A percentile compares a stretch with the other conserved stretches of the same genome.
These are phyloP conservation scores for Fusarium transvaalense DNA, from an alignment of 2,329 filamentous ascomycete genomes.

Conservation along the genomic window DNA sequence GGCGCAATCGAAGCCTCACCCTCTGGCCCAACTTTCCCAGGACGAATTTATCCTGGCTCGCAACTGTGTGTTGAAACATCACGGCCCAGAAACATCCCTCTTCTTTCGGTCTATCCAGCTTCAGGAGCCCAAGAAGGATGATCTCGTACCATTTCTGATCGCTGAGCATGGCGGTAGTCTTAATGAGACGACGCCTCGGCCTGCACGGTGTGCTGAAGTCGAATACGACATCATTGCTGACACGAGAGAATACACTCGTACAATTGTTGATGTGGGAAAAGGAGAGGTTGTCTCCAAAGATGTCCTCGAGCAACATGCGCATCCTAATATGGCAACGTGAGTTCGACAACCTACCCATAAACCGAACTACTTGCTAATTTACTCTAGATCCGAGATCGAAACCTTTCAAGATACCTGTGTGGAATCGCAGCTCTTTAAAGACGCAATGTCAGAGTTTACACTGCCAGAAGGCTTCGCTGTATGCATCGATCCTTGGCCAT, in stretches of 20 bases:
- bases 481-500: slow-evolving; percentile 75
- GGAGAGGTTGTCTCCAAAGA: slow-evolving; percentile 49
- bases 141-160: slow-evolving; percentile 71
- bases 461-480: slow-evolving; percentile 54
- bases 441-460: slow-evolving; percentile 54
- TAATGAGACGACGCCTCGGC: slow-evolving; percentile 45
- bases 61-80: slow-evolving; percentile 57
- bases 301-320: slow-evolving; percentile 46
- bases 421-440: slow-evolving; percentile 60
- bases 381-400: background rate
- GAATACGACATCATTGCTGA: slow-evolving; percentile 57
- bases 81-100: slow-evolving; percentile 43
- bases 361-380: background rate
- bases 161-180: background rate
- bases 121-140: slow-evolving; percentile 71
- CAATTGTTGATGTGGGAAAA: slow-evolving; percentile 55
- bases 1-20: slow-evolving; percentile 50
- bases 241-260: slow-evolving; percentile 52
- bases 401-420: slow-evolving; percentile 57
- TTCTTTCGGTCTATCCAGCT: slow-evolving; percentile 70
- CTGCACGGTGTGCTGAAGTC: slow-evolving; percentile 62
- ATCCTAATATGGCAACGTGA: slow-evolving; percentile 56
- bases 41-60: slow-evolving; percentile 64
- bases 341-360: background rate
- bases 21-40: slow-evolving; percentile 62